Percentiles rank a stretch among this genome's conserved stretches.
Evolutionary conservation across 1,284 basidiomycete species (phyloP).

Genomic region (Marasmius tenuissimus): DNA sequence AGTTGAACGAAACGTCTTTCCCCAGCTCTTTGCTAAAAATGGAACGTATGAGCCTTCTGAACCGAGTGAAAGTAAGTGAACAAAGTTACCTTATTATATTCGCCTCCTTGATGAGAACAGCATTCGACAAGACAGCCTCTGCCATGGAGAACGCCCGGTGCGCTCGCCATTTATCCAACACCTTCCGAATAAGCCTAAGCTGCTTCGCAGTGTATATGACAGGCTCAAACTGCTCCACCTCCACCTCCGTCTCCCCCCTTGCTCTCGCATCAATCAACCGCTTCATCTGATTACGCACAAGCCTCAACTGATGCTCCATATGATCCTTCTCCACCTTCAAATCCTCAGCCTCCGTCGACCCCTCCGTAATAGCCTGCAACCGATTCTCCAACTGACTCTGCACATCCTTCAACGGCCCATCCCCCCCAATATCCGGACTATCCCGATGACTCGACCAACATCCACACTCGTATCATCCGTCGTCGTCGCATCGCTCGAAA

Average conservation of each 20-base stretch:
- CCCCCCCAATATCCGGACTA: constrained; percentile 58
- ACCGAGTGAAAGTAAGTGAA: constrained; percentile 6
- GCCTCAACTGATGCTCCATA: constrained; percentile 83
- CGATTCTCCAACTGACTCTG: constrained; percentile 74
- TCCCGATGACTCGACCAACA: constrained; percentile 58
- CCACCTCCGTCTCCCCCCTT: constrained; percentile 68
- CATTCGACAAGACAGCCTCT: constrained; percentile 83
- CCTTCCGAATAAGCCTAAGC: constrained; percentile 76
- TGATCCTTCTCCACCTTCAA: constrained; percentile 86
- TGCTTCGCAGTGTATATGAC: constrained; percentile 81
- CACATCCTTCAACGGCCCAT: constrained; percentile 60
- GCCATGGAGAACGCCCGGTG: constrained; percentile 91
- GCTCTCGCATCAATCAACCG: constrained; percentile 79
- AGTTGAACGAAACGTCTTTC: constrained; percentile 90
- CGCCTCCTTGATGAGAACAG: constrained; percentile 90
- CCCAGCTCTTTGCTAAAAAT: constrained; percentile 73
- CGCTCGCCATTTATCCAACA: constrained; percentile 82
- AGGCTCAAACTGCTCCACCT: constrained; percentile 67
- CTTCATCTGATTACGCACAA: constrained; percentile 83
- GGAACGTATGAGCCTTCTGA: not conserved
- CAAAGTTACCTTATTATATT: constrained; percentile 83
- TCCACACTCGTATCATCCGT: constrained; percentile 88
- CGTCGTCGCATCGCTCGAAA: constrained; percentile 69
- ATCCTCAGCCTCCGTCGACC: constrained; percentile 76
- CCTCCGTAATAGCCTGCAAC: constrained; percentile 71